Conservation (phyloP, 352 stramenopile genomes). For the Phytophthora quininea region DNA sequence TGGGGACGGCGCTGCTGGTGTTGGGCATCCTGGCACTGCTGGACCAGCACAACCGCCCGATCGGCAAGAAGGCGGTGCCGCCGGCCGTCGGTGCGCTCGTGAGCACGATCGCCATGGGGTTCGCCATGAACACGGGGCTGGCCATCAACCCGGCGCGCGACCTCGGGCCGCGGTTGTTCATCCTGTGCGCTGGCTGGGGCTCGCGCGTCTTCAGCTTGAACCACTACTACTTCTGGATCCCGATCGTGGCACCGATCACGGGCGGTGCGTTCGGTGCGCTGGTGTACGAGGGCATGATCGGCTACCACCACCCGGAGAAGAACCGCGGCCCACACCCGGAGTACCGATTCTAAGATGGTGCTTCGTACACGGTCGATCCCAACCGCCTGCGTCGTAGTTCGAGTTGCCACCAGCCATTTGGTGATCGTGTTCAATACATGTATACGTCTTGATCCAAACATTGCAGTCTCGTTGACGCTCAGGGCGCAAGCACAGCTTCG, state of each 20-base stretch:
- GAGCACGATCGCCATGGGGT: constrained; percentile 29
- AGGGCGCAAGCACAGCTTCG: background rate
- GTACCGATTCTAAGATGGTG: constrained; percentile 21
- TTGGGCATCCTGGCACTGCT: constrained; percentile 33
- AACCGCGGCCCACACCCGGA: constrained; percentile 26
- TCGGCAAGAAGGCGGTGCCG: constrained; percentile 21
- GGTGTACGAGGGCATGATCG: constrained; percentile 42
- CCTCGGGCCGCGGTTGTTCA: constrained; percentile 48
- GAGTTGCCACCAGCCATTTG: background rate
- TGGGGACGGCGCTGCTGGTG: constrained; percentile 38
- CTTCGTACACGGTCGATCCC: too few species aligned
- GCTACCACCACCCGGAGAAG: constrained; percentile 52
- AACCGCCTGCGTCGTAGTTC: background rate
- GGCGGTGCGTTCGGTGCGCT: constrained; percentile 40
- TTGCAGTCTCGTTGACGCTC: background rate
- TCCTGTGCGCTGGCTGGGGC: constrained; percentile 48
- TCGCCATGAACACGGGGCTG: constrained; percentile 35
- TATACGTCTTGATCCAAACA: background rate
- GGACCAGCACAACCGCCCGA: constrained; percentile 40
- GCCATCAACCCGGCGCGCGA: constrained; percentile 49
- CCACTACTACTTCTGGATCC: constrained; percentile 65
- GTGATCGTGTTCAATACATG: background rate
- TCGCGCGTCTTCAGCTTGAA: constrained; percentile 45
- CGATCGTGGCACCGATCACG: constrained; percentile 48
- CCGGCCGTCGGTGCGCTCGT: constrained; percentile 24